These are phyloP conservation scores for Helianthus tuberosus DNA, from an alignment of 129 eudicot genomes.

Conservation along the genomic window DNA sequence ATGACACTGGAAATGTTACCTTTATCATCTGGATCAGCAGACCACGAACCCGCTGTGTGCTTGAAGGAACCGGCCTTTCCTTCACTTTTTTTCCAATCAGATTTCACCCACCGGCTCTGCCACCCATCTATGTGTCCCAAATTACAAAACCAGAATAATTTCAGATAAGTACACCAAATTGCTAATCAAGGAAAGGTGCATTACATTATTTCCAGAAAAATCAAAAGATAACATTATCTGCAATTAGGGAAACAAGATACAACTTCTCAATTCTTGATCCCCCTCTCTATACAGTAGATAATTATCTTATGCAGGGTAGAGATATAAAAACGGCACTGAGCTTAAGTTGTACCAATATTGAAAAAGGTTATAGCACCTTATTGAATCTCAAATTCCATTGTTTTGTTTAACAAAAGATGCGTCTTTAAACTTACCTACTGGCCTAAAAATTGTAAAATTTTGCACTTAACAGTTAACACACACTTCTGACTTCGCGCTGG, in stretches of 20 bases:
- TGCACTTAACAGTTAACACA: neutral
- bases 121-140: constrained; percentile 74
- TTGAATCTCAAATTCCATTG: constrained; percentile 13
- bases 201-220: neutral
- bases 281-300: constrained; percentile 6
- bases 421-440: neutral
- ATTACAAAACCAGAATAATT: constrained; percentile 9
- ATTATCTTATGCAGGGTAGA: constrained; percentile 10
- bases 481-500: neutral
- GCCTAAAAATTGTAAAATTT: neutral
- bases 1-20: constrained; percentile 44
- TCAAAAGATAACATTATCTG: neutral
- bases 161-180: neutral
- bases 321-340: constrained; percentile 6
- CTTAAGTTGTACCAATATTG: neutral
- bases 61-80: constrained; percentile 98
- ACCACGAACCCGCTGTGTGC: constrained; percentile 98
- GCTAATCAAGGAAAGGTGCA: neutral
- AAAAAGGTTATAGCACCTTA: neutral
- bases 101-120: constrained; percentile 92
- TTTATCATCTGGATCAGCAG: constrained; percentile 94
- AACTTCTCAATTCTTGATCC: neutral
- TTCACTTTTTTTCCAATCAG: constrained; percentile 95
- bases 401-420: neutral
- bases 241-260: neutral